A percentile compares a stretch with the other conserved stretches of the same genome.
Evolutionary conservation across 306 rosid genomes (phyloP).

Genomic region (Cicer judaicum): DNA sequence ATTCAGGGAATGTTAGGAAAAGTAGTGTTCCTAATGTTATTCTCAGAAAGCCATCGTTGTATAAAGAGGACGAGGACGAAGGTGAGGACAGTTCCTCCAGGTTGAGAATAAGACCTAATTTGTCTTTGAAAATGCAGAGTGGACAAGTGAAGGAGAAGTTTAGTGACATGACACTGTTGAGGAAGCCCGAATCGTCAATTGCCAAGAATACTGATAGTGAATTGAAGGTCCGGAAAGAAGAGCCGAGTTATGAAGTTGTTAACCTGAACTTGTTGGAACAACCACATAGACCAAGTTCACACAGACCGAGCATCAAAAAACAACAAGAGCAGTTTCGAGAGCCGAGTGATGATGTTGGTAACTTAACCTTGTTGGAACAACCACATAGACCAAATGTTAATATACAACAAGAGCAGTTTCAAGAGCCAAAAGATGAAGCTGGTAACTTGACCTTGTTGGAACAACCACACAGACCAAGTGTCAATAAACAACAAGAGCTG

Average conservation of each 20-base stretch:
- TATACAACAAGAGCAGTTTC: background rate
- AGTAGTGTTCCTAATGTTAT: slow-evolving; percentile 75
- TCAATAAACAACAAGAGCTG: background rate
- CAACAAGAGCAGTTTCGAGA: background rate
- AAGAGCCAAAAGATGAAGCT: slow-evolving; percentile 28
- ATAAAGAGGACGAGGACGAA: slow-evolving; percentile 64
- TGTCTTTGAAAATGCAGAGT: slow-evolving; percentile 61
- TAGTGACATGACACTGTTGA: slow-evolving; percentile 81
- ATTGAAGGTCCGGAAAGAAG: slow-evolving; percentile 50
- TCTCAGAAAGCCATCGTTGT: slow-evolving; percentile 72
- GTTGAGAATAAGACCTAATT: slow-evolving; percentile 76
- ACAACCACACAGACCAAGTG: slow-evolving; percentile 53
- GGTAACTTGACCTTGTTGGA: slow-evolving; percentile 54
- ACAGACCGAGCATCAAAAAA: background rate
- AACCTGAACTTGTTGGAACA: slow-evolving; percentile 57
- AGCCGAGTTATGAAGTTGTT: slow-evolving; percentile 38
- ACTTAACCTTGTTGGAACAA: slow-evolving; percentile 58
- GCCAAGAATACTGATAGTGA: slow-evolving; percentile 43
- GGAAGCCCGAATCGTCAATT: slow-evolving; percentile 68
- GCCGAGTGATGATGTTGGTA: slow-evolving; percentile 38
- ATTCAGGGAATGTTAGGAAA: slow-evolving; percentile 47
- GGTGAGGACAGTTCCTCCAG: slow-evolving; percentile 50
- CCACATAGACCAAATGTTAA: slow-evolving; percentile 44
- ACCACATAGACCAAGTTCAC: slow-evolving; percentile 43
- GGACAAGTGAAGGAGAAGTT: slow-evolving; percentile 62